These are phyloP conservation scores for Aspergillus novofumigatus DNA, from an alignment of 2,329 filamentous ascomycete species.

Conservation along the genomic window DNA sequence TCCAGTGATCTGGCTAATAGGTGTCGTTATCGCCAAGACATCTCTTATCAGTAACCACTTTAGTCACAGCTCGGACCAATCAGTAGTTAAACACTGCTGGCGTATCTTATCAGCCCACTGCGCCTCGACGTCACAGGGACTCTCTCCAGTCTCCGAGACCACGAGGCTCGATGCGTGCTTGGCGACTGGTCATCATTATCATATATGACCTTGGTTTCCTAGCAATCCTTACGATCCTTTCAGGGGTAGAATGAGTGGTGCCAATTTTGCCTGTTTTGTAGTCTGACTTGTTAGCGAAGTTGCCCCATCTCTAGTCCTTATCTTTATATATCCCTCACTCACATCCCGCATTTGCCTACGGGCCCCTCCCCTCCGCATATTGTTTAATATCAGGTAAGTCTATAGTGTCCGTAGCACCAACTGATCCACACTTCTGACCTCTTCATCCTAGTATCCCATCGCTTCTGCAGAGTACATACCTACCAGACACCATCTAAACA, in stretches of 20 bases:
- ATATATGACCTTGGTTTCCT: not conserved
- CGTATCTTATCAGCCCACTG: constrained; percentile 28
- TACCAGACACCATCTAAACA: not conserved
- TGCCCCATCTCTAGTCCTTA: not conserved
- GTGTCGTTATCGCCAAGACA: constrained; percentile 10
- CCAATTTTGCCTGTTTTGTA: not conserved
- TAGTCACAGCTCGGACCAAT: constrained; percentile 21
- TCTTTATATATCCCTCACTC: not conserved
- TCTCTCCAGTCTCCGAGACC: not conserved
- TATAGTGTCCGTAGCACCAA: not conserved
- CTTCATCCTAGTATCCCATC: not conserved
- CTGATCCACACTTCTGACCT: not conserved
- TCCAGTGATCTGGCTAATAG: not conserved
- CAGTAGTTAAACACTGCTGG: constrained; percentile 4
- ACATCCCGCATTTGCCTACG: not conserved
- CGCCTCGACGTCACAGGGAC: constrained; percentile 11
- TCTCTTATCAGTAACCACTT: constrained; percentile 18
- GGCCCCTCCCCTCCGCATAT: not conserved
- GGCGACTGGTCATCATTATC: not conserved
- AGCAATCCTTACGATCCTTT: not conserved
- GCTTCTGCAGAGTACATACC: not conserved
- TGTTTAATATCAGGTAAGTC: constrained; percentile 8
- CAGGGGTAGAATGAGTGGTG: not conserved
- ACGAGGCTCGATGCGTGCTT: not conserved
- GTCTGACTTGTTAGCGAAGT: not conserved